Percentiles rank a stretch among this genome's conserved stretches.
phyloP scores from a whole-genome alignment of 164 flowering plant genomes.

The Brasenia schreberi region DNA sequence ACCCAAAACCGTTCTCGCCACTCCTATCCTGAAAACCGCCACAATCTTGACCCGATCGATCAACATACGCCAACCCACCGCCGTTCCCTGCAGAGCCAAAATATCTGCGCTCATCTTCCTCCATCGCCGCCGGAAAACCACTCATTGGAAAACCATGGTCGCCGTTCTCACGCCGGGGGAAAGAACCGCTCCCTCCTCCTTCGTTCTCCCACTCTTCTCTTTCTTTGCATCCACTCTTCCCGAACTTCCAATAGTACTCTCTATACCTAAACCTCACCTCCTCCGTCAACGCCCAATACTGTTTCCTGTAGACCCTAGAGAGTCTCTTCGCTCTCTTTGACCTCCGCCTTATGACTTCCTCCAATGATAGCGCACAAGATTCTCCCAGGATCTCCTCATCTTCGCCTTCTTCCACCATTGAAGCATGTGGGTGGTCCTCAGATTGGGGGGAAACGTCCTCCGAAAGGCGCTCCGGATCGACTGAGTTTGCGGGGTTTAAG shows the following conservation, averaged over 20 bases:
- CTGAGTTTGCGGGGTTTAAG: neutral
- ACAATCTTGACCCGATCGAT: neutral
- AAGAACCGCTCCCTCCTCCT: slow-evolving; percentile 6
- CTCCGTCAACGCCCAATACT: slow-evolving; percentile 72
- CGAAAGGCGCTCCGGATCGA: neutral
- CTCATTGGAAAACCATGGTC: neutral
- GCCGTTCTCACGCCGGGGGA: slow-evolving; percentile 1
- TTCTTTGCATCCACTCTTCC: slow-evolving; percentile 45
- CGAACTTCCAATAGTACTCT: slow-evolving; percentile 60
- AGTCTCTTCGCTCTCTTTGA: slow-evolving; percentile 29
- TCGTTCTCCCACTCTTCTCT: slow-evolving; percentile 15
- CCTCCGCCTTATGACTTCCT: slow-evolving; percentile 48
- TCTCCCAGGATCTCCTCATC: neutral
- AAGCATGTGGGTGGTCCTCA: neutral
- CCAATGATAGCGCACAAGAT: neutral
- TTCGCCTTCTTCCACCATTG: slow-evolving; percentile 1
- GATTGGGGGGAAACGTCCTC: neutral
- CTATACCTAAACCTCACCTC: slow-evolving; percentile 40
- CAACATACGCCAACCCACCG: slow-evolving; percentile 6
- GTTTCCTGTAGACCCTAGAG: slow-evolving; percentile 23
- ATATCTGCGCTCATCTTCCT: slow-evolving; percentile 1
- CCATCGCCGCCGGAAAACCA: slow-evolving; percentile 8
- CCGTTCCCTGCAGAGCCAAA: neutral
- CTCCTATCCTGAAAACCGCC: neutral
- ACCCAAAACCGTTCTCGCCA: neutral